Evolutionary conservation across 1,284 basidiomycete species (phyloP), one percentile per base, ranked within the genome.

Genomic region (Apiotrichum veenhuisii): DNA sequence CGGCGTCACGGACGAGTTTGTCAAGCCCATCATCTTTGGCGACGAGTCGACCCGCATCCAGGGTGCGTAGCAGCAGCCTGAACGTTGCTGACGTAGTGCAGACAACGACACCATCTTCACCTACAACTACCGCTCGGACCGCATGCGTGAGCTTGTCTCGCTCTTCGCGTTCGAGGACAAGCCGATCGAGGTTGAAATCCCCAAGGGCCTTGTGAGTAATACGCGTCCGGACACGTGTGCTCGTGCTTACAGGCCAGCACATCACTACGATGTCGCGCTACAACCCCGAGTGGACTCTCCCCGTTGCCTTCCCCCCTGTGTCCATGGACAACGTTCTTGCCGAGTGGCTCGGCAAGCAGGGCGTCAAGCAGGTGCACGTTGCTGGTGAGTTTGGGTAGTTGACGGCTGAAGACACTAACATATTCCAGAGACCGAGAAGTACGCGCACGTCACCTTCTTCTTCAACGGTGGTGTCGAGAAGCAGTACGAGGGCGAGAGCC

Each of bases 381-480:
- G 91, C 90, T 44, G 86, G 86, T 86, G 54, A 46, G 79, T 68
- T 12, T 4, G 30, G 12, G n/a, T 41, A 14, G 7, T 42, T 42
- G 7, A 4, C 20, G 8, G 5, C 34, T 26, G 17, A 26, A 22
- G n/a, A 17, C 36, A 14, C 50, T 59, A 42, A 54, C 41, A 1
- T 33, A 26, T 30, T 14, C 12, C 67, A 84, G 91, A 94, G 76
- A 94, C 91, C 4, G 91, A 94, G 75, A 94, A 95, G 78, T 95
- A 93, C 76, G 90, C 91, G 1, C 91, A 94, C 72, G 89, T 95
- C 59, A 95, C 91, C 0, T 94, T 94, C 82, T 95, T 95, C 84
- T 94, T 95, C 83, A 94, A 94, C 77, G 91, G 91, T 26, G 91
- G 91, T 59, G 85, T 91, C 42, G 91, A 94, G 80, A 90, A 91